Base-by-base conservation (phyloP, 805 yeast species). In the Lipomyces japonicus region DNA sequence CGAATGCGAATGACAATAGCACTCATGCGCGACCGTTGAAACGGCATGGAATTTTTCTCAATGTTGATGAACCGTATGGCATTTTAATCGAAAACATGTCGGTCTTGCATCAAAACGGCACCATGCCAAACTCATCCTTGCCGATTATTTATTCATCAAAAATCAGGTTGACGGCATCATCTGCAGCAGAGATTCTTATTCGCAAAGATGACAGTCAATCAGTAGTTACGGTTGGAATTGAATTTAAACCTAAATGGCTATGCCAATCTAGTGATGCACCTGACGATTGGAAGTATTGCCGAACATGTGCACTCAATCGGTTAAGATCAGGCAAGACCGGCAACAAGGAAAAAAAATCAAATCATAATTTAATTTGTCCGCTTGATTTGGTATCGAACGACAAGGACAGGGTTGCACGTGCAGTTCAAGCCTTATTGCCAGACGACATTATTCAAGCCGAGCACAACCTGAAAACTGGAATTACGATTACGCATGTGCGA, bases 241-340 rank as follows among this genome's bases (percentile, higher is more conserved):
- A 80, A 55, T 68, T 80, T 57, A 80, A 80, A 61, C 86, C 86
- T 1, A 80, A 80, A 63, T 80, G 85, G 85, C 68, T 81, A 12
- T 61, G 68, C 28, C 76, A 71, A 55, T 74, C 78, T 34, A 69
- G 67, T 14, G 61, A 61, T 32, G 72, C 73, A 2, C 72, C 78
- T 2, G 53, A 1, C 1, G 50, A 49, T 25, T 62, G 72, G 21
- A 24, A 63, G 41, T 70, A 72, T 23, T 80, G 86, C 58, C 65
- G 86, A 4, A 80, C 82, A 2, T 80, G 86, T 59, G 82, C 82
- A 49, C 66, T 78, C 36, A 70, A 72, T 49, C 67, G 64, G 14
- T 37, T 42, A 45, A 50, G 57, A n/a, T 46, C 53, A 22, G 28
- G 52, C 65, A 41, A 39, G 14, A 18, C 12, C 16, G 39, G 18